These are phyloP conservation scores for Alnus glutinosa DNA, from an alignment of 306 rosid species.

Conservation along the genomic window DNA sequence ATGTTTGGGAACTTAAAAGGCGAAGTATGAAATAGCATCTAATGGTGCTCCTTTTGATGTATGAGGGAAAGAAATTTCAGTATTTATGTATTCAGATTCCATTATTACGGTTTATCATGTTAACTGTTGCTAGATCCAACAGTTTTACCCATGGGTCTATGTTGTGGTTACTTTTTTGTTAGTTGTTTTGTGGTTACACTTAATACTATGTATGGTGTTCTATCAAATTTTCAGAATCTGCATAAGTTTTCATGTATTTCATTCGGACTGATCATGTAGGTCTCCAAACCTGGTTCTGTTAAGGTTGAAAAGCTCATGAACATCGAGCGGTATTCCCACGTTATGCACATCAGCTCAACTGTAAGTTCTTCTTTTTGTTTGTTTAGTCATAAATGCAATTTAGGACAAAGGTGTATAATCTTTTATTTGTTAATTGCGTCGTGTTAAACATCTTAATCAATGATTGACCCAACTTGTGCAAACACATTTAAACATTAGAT, in stretches of 20 bases:
- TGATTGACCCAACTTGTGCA: not conserved
- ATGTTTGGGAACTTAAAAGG: not conserved
- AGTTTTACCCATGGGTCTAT: not conserved
- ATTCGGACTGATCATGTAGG: conserved; percentile 51
- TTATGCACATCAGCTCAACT: conserved; percentile 97
- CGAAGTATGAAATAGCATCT: not conserved
- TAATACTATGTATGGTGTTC: not conserved
- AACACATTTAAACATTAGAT: not conserved
- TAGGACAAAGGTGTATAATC: not conserved
- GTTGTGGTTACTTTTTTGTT: conserved; percentile 6
- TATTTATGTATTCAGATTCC: conserved; percentile 2
- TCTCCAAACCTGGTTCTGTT: conserved; percentile 88
- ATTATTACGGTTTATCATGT: not conserved
- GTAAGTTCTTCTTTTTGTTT: conserved; percentile 48
- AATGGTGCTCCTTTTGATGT: not conserved
- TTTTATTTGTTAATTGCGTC: not conserved
- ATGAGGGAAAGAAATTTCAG: not conserved
- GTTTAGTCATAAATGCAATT: not conserved
- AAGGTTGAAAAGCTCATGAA: conserved; percentile 87
- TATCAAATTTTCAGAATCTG: not conserved
- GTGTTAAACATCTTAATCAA: not conserved
- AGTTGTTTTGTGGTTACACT: not conserved
- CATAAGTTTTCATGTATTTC: conserved; percentile 10
- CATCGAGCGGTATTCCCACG: conserved; percentile 94
- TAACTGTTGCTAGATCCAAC: conserved; percentile 13